Conservation (phyloP, 306 rosid genomes). For the Canavalia gladiata region DNA sequence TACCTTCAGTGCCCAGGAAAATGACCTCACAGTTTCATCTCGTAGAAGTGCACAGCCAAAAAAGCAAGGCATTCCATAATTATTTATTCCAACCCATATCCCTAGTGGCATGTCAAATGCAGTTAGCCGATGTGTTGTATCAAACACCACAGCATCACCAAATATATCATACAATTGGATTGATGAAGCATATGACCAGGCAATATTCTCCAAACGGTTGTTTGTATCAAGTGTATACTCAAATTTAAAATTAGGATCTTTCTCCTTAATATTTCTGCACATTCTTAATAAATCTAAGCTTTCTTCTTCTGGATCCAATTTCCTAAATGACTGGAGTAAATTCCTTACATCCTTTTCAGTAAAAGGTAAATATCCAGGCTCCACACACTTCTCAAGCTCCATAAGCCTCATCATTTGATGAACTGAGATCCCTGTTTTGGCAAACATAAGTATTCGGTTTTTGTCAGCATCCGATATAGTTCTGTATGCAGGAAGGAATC, state of each 20-base stretch:
- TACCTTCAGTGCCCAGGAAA: slow-evolving; percentile 96
- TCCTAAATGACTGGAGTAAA: slow-evolving; percentile 89
- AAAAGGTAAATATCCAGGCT: slow-evolving; percentile 93
- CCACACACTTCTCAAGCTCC: slow-evolving; percentile 97
- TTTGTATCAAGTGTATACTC: slow-evolving; percentile 80
- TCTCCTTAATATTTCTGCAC: slow-evolving; percentile 91
- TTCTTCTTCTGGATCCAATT: slow-evolving; percentile 92
- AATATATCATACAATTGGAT: slow-evolving; percentile 80
- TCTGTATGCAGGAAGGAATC: slow-evolving; percentile 97
- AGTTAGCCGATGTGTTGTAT: slow-evolving; percentile 89
- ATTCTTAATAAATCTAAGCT: slow-evolving; percentile 84
- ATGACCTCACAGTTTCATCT: slow-evolving; percentile 83
- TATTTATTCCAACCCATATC: slow-evolving; percentile 95
- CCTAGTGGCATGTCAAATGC: slow-evolving; percentile 97
- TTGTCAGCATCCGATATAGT: slow-evolving; percentile 90
- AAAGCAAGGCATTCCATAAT: slow-evolving; percentile 99
- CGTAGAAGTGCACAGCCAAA: slow-evolving; percentile 89
- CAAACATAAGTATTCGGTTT: slow-evolving; percentile 89
- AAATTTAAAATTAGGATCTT: slow-evolving; percentile 88
- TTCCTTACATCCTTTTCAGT: slow-evolving; percentile 97
- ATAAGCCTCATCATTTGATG: slow-evolving; percentile 98
- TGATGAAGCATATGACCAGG: slow-evolving; percentile 97
- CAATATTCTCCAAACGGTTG: slow-evolving; percentile 83
- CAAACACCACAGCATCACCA: slow-evolving; percentile 95
- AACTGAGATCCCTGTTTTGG: slow-evolving; percentile 95